These are phyloP conservation scores for Bryoerythrophyllum caledonicum DNA, from an alignment of 225 moss, liverwort and hornwort genomes.

Conservation along the genomic window DNA sequence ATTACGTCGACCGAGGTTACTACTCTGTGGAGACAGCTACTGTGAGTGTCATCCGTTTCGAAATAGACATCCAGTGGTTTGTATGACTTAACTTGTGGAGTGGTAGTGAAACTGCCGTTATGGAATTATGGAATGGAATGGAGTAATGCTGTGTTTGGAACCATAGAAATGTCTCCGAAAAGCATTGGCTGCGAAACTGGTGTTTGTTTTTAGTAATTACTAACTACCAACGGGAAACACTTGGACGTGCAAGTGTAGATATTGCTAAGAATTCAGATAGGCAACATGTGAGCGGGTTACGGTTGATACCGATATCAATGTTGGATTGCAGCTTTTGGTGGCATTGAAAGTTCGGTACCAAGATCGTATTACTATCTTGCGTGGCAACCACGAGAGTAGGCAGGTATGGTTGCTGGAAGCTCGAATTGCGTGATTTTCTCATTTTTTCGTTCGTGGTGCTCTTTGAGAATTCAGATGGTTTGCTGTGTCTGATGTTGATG, in stretches of 20 bases:
- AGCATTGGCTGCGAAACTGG: too few species aligned
- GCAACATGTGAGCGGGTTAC: too few species aligned
- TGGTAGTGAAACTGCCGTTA: not conserved
- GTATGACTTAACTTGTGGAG: not conserved
- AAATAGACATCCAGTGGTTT: not conserved
- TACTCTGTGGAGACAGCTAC: constrained; percentile 52
- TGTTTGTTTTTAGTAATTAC: too few species aligned
- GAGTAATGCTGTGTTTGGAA: not conserved
- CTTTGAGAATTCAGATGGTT: not conserved
- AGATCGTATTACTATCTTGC: constrained; percentile 40
- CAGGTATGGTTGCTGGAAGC: constrained; percentile 16
- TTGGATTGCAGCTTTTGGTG: constrained; percentile 49
- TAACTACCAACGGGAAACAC: too few species aligned
- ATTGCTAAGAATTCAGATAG: not conserved
- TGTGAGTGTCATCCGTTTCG: constrained; percentile 24
- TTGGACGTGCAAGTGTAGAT: not conserved
- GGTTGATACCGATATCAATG: too few species aligned
- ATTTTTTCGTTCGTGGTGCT: constrained; percentile 7
- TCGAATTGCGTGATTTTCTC: not conserved
- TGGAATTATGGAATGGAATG: not conserved
- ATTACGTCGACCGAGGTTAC: constrained; percentile 48
- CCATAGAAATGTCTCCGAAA: too few species aligned
- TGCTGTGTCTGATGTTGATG: not conserved
- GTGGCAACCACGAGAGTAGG: constrained; percentile 43
- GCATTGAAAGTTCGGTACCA: constrained; percentile 44